Percentiles rank a stretch among this genome's conserved stretches.
phyloP scores from a whole-genome alignment of 495 filamentous ascomycete species.

The Jackrogersella multiformis region DNA sequence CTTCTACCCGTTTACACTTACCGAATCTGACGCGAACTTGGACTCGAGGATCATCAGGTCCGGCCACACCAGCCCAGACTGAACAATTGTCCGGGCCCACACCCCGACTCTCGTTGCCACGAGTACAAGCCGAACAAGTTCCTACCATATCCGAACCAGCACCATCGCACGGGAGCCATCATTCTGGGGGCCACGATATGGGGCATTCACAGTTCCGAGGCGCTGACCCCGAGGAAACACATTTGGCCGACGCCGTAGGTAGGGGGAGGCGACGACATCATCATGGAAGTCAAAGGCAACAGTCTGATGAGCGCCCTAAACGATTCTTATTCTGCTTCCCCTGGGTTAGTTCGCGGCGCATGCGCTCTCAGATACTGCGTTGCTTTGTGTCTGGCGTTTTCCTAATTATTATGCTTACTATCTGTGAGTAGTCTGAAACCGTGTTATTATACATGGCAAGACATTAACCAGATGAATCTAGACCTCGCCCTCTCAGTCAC shows the following conservation, averaged over 20 bases:
- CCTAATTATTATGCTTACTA: constrained; percentile 61
- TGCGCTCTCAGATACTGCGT: constrained; percentile 65
- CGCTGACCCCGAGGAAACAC: constrained; percentile 49
- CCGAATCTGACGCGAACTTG: constrained; percentile 51
- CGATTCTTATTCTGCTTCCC: constrained; percentile 62
- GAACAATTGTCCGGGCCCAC: constrained; percentile 7
- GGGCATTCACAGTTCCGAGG: constrained; percentile 46
- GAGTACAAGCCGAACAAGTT: constrained; percentile 5
- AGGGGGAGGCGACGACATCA: constrained; percentile 38
- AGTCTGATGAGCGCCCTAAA: constrained; percentile 44
- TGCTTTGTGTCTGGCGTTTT: constrained; percentile 66
- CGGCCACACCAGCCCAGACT: constrained; percentile 41
- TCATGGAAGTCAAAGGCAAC: constrained; percentile 35
- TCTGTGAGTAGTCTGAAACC: constrained; percentile 60
- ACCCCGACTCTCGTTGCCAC: neutral
- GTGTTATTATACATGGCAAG: neutral
- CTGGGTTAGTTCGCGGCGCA: constrained; percentile 61
- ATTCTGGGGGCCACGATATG: neutral
- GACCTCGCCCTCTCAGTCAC: constrained; percentile 75
- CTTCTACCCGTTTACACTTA: constrained; percentile 52
- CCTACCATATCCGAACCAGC: constrained; percentile 31
- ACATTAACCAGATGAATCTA: constrained; percentile 46
- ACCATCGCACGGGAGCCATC: constrained; percentile 15
- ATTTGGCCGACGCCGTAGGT: constrained; percentile 45
- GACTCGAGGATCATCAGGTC: constrained; percentile 47